Base-by-base conservation (phyloP, 1,139 yeast genomes). In the Taphrina confusa region DNA sequence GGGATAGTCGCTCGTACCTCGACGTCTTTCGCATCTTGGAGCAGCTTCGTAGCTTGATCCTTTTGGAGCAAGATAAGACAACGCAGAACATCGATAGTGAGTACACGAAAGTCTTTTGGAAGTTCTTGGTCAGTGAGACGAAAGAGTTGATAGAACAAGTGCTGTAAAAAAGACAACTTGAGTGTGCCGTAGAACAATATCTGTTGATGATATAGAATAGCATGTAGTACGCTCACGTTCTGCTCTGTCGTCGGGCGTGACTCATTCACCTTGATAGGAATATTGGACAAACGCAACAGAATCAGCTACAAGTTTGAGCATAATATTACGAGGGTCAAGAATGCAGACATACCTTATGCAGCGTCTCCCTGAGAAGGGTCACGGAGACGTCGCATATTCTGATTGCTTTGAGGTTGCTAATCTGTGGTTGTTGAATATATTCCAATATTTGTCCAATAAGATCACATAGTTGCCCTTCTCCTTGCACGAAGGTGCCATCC, bases 401-500 rank as follows among this genome's bases (percentile, higher is more conserved):
- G 3, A 40, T 28, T 9, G 36, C 8, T 47, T 31, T n/a, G 60
- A 36, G n/a, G 4, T 49, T 55, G 37, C 52, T 62, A 16, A 62
- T 60, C 20, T 44, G 50, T 9, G 64, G 63, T 30, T 65, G 63
- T 39, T 62, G 65, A 8, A 66, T 54, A 27, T 61, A 60, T 27
- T 65, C 66, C 9, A 66, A 46, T 23, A 63, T 60, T 62, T 52
- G 60, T 5, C 65, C 67, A 22, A 64, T 47, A 20, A 65, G 47
- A 22, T 65, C 67, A n/a, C 64, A 61, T 18, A 66, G 52, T 4
- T 61, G 63, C 9, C 57, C 64, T 9, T 65, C 63, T 3, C 67
- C 68, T 6, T 63, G 64, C 11, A 65, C 33, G 47, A 65, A 62
- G 49, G 62, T 62, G 18, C 68, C 68, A 56, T 63, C 62, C 46